These are phyloP conservation scores for Chondrus crispus DNA, from an alignment of 23 red algal genomes.

Conservation along the genomic window DNA sequence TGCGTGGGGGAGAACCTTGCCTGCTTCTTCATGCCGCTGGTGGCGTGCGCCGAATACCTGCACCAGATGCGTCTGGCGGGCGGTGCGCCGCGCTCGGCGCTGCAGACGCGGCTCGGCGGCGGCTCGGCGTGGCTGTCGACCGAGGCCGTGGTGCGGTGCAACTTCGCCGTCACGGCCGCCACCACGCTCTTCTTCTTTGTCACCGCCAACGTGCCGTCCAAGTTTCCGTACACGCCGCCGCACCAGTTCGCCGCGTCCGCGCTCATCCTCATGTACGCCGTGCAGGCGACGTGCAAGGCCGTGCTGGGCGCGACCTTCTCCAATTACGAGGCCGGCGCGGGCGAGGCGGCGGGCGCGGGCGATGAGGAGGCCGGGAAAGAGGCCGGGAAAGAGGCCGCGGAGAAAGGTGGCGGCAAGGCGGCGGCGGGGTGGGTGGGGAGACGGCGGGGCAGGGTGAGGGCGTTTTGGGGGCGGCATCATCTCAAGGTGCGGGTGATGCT, in stretches of 20 bases:
- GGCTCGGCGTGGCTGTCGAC: background rate
- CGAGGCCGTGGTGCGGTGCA: background rate
- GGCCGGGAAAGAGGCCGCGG: background rate
- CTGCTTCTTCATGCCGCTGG: background rate
- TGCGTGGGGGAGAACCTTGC: slow-evolving; percentile 19
- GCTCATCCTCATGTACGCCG: slow-evolving; percentile 2
- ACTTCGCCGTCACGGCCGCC: background rate
- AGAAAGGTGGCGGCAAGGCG: background rate
- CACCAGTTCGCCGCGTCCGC: slow-evolving; percentile 15
- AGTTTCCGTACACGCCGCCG: background rate
- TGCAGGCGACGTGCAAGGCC: background rate
- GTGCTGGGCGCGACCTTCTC: background rate
- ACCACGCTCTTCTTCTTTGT: slow-evolving; percentile 6
- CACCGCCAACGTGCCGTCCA: slow-evolving; percentile 28
- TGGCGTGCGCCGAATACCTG: background rate
- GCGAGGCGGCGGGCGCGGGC: background rate
- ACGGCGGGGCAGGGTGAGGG: background rate
- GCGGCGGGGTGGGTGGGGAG: background rate
- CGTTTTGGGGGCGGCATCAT: background rate
- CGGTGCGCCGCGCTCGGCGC: background rate
- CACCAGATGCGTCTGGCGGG: background rate
- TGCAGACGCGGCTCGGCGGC: background rate
- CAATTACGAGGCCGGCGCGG: background rate
- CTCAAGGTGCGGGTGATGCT: background rate
- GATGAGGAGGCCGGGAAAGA: background rate